Evolutionary conservation across 768 basidiomycete genomes (phyloP).

Genomic region (Boletus sp.): DNA sequence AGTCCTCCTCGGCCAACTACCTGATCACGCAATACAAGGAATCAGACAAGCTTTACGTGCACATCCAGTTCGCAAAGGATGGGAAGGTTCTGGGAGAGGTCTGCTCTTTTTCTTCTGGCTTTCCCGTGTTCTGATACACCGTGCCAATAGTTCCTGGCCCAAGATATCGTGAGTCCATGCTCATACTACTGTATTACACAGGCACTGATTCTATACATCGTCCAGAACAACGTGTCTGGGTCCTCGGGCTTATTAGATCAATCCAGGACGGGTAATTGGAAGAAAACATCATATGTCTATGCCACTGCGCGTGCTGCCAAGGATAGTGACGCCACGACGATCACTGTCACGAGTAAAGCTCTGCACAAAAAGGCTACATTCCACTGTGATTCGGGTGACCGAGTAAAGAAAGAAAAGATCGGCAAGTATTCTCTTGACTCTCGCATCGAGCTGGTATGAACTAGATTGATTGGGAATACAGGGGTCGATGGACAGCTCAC

Average conservation of each 20-base stretch:
- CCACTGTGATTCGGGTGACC: background rate
- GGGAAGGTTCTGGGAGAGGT: background rate
- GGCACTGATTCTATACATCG: background rate
- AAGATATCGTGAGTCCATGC: background rate
- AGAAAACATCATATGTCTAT: background rate
- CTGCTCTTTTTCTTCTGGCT: background rate
- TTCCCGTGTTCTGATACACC: background rate
- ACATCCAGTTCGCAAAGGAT: background rate
- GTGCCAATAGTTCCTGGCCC: background rate
- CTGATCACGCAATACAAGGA: background rate
- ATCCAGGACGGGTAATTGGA: background rate
- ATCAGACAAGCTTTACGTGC: background rate
- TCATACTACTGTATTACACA: no score
- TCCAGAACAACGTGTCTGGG: background rate
- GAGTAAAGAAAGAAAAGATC: background rate
- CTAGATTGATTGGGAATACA: background rate
- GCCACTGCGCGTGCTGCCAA: background rate
- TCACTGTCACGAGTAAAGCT: background rate
- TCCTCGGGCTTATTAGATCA: background rate
- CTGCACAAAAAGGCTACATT: background rate
- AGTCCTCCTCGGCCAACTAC: background rate
- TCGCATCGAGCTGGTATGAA: background rate
- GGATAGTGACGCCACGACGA: background rate
- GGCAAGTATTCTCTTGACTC: background rate
- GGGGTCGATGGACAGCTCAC: background rate